Conservation (phyloP, 176 grass and related monocot species). For the Raddia guianensis region DNA sequence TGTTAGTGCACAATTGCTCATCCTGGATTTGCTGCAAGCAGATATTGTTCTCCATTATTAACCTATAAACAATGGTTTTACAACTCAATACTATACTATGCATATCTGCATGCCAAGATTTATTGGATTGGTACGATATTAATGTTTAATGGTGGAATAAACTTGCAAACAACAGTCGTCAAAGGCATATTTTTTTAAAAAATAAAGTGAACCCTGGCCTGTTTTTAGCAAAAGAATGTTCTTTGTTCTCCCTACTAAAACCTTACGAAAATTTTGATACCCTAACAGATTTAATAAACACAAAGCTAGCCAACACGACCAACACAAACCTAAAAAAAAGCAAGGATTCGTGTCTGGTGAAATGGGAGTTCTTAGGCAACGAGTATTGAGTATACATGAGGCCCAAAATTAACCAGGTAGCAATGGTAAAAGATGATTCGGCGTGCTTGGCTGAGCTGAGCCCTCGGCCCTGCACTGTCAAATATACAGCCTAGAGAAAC, state of each 20-base stretch:
- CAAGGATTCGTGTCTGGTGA: background rate
- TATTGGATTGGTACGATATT: background rate
- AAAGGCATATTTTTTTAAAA: background rate
- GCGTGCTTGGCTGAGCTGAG: background rate
- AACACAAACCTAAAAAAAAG: background rate
- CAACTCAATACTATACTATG: background rate
- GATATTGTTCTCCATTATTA: background rate
- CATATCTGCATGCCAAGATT: background rate
- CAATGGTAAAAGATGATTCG: slow-evolving; percentile 17
- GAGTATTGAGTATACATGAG: background rate
- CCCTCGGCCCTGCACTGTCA: background rate
- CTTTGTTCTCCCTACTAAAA: background rate
- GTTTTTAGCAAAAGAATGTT: background rate
- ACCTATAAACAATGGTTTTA: background rate
- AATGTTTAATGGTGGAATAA: slow-evolving; percentile 36
- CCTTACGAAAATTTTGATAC: background rate
- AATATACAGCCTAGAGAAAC: background rate
- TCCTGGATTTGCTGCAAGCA: background rate
- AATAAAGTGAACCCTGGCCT: background rate
- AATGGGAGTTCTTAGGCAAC: background rate
- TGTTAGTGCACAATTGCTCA: background rate
- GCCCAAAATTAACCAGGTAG: background rate
- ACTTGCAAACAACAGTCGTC: background rate
- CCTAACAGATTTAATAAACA: background rate
- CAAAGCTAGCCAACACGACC: background rate